These are phyloP conservation scores for Psilocybe cyanescens DNA, from an alignment of 768 basidiomycete genomes.

Conservation along the genomic window DNA sequence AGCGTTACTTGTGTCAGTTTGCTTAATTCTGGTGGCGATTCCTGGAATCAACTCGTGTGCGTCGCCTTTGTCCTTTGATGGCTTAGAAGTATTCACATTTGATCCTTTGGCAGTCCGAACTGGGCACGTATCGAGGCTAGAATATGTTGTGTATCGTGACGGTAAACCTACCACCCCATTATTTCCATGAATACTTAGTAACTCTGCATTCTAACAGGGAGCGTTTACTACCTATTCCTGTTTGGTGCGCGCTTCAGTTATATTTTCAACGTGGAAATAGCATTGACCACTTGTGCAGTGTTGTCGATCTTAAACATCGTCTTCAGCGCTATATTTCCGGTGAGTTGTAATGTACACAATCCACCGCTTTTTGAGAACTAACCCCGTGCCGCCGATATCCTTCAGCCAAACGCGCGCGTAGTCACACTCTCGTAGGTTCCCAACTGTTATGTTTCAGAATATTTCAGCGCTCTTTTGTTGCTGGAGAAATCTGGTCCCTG, in stretches of 20 bases:
- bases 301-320: slow-evolving; percentile 13
- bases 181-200: not conserved
- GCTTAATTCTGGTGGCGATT: not conserved
- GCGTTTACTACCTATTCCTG: slow-evolving; percentile 9
- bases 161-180: not conserved
- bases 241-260: slow-evolving; percentile 3
- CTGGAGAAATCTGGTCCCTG: not conserved
- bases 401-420: slow-evolving; percentile 3
- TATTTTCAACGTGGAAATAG: not conserved
- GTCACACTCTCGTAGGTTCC: slow-evolving; percentile 6
- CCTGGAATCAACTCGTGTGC: not conserved
- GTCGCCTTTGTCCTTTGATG: not conserved
- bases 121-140: slow-evolving; percentile 2
- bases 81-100: not conserved
- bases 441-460: not conserved
- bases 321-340: slow-evolving; percentile 8
- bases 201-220: not conserved
- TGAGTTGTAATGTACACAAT: not conserved
- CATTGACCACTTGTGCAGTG: not conserved
- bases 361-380: not conserved
- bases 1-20: not conserved
- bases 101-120: not conserved
- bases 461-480: not conserved
- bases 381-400: too few species aligned
- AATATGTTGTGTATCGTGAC: slow-evolving; percentile 13